Evolutionary conservation across 495 filamentous ascomycete genomes (phyloP).

Genomic region (Clohesyomyces aquaticus): DNA sequence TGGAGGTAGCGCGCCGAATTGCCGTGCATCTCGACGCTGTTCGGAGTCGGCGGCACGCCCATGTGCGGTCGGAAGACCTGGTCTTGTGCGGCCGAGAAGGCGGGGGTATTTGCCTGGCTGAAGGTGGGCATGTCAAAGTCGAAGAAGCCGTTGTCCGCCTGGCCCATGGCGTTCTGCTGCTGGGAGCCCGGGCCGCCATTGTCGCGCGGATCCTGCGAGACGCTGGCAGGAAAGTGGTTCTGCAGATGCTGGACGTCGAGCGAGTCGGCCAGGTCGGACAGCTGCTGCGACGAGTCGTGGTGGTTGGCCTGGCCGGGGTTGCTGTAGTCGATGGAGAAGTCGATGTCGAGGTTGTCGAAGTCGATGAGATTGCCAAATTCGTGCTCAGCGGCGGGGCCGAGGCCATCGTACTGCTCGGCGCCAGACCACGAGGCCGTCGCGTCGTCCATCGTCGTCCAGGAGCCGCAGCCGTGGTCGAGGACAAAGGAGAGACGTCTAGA

Average conservation of each 20-base stretch:
- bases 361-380: conserved; percentile 42
- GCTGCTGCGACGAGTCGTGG: conserved; percentile 32
- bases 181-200: neutral
- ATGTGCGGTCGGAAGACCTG: conserved; percentile 28
- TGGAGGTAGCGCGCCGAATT: conserved; percentile 62
- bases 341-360: conserved; percentile 42
- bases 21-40: conserved; percentile 86
- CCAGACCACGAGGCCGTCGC: conserved; percentile 26
- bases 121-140: conserved; percentile 34
- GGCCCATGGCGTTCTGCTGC: conserved; percentile 9
- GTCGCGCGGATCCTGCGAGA: conserved; percentile 26
- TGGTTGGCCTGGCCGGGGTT: conserved; percentile 8
- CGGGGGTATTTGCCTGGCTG: conserved; percentile 18
- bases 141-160: conserved; percentile 27
- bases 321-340: conserved; percentile 31
- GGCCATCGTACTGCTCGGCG: conserved; percentile 39
- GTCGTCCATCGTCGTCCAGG: conserved; percentile 28
- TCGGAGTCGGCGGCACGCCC: conserved; percentile 83
- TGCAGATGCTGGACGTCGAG: conserved; percentile 40
- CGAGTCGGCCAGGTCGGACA: conserved; percentile 32
- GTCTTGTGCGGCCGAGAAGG: conserved; percentile 27
- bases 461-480: neutral
- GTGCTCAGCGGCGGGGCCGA: conserved; percentile 36
- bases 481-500: neutral
- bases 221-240: conserved; percentile 23